Conservation (phyloP, 2,329 filamentous ascomycete species). For the Diatrype stigma region DNA sequence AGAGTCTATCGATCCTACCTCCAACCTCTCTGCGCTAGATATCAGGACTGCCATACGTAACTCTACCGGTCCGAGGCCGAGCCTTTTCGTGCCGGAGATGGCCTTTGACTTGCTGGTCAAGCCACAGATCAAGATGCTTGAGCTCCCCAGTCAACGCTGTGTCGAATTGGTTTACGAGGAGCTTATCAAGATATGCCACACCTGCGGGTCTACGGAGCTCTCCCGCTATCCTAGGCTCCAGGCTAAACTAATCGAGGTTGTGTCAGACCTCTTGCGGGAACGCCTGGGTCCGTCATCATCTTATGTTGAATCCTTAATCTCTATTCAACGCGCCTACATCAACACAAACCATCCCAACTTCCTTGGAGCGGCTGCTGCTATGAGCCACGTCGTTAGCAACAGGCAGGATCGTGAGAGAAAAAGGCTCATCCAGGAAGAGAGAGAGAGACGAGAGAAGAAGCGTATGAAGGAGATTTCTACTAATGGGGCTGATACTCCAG, state of each 20-base stretch:
- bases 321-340: constrained; percentile 97
- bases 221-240: constrained; percentile 88
- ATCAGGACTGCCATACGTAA: constrained; percentile 97
- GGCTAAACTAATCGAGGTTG: constrained; percentile 95
- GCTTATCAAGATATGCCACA: constrained; percentile 98
- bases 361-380: constrained; percentile 90
- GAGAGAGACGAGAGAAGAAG: constrained; percentile 77
- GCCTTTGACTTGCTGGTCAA: constrained; percentile 97
- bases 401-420: constrained; percentile 94
- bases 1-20: constrained; percentile 93
- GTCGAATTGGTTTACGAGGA: constrained; percentile 98
- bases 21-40: constrained; percentile 88
- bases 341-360: constrained; percentile 99
- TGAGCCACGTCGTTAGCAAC: constrained; percentile 92
- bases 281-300: constrained; percentile 81
- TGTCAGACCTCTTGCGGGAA: constrained; percentile 91
- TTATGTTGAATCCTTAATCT: constrained; percentile 95
- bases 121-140: constrained; percentile 94
- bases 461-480: constrained; percentile 76
- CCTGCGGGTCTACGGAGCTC: constrained; percentile 91
- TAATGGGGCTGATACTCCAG: constrained; percentile 68
- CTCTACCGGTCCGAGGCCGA: constrained; percentile 91
- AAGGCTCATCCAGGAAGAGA: constrained; percentile 73
- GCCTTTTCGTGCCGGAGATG: constrained; percentile 94
- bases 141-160: constrained; percentile 91